These are phyloP conservation scores for Wickerhamomyces chaumierensis DNA, from an alignment of 805 yeast genomes.

Conservation along the genomic window DNA sequence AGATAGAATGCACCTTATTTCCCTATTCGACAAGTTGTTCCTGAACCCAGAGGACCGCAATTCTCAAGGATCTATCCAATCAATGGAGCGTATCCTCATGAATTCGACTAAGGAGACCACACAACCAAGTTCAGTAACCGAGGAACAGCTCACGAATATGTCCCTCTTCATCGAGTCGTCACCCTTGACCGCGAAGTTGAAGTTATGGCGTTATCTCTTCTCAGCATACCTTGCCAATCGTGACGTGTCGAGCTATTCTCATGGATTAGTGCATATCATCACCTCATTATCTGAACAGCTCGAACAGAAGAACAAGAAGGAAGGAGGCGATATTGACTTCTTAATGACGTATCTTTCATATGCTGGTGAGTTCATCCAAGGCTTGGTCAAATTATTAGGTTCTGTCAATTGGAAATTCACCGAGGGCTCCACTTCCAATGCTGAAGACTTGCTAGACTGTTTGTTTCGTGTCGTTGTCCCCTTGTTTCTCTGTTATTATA, in stretches of 20 bases:
- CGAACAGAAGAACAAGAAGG: conserved; percentile 12
- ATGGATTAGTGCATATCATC: conserved; percentile 43
- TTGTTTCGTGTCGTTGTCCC: conserved; percentile 23
- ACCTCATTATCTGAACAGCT: conserved; percentile 26
- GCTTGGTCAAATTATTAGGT: conserved; percentile 21
- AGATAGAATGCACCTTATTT: conserved; percentile 60
- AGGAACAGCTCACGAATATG: conserved; percentile 35
- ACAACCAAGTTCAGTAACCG: conserved; percentile 12
- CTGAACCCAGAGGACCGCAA: conserved; percentile 10
- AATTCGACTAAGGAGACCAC: conserved; percentile 9
- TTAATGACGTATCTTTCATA: conserved; percentile 42
- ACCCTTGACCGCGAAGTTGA: conserved; percentile 54
- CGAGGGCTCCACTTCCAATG: too few species aligned
- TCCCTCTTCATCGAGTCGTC: conserved; percentile 48
- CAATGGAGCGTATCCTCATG: conserved; percentile 35
- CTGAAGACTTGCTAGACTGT: too few species aligned
- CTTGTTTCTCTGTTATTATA: conserved; percentile 34
- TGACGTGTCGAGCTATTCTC: conserved; percentile 25
- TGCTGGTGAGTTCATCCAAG: conserved; percentile 37
- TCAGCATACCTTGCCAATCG: conserved; percentile 33
- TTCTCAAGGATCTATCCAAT: conserved; percentile 18
- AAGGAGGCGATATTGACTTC: conserved; percentile 26
- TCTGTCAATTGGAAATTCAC: conserved; percentile 28
- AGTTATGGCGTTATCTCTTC: conserved; percentile 66
- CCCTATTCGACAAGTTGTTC: conserved; percentile 39